phyloP scores from a whole-genome alignment of 352 stramenopile species.

The Phytophthora cryptogea region DNA sequence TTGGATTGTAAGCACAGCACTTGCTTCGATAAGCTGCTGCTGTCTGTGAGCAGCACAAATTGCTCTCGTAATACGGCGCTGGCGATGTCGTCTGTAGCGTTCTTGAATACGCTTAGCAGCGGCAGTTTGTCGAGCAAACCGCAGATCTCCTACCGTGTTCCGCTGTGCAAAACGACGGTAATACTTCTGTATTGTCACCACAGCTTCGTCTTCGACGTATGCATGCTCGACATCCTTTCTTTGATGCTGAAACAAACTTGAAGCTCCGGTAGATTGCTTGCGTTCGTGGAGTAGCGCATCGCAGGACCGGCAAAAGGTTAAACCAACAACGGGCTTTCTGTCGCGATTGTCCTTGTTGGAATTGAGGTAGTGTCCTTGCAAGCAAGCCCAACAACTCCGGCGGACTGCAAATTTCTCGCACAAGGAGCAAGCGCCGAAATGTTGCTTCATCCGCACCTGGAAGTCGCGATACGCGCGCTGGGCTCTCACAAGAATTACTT shows the following conservation, averaged over 20 bases:
- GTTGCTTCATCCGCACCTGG: constrained; percentile 21
- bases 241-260: constrained; percentile 12
- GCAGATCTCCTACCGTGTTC: constrained; percentile 34
- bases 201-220: constrained; percentile 33
- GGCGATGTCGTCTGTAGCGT: constrained; percentile 35
- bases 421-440: constrained; percentile 45
- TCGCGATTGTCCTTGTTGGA: not conserved
- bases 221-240: constrained; percentile 37
- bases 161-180: constrained; percentile 46
- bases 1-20: constrained; percentile 40
- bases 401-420: constrained; percentile 48
- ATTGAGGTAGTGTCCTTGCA: constrained; percentile 9
- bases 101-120: constrained; percentile 47
- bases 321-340: constrained; percentile 3
- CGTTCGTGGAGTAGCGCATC: constrained; percentile 40
- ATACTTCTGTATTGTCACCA: constrained; percentile 46
- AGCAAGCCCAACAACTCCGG: constrained; percentile 47
- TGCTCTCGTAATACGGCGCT: constrained; percentile 42
- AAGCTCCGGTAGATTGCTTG: constrained; percentile 10
- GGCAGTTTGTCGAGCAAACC: constrained; percentile 12
- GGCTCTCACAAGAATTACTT: constrained; percentile 19
- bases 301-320: constrained; percentile 55
- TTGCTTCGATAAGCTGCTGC: constrained; percentile 21
- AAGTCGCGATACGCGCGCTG: constrained; percentile 49
- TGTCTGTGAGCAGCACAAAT: constrained; percentile 33